phyloP scores from a whole-genome alignment of 2,329 filamentous ascomycete genomes.

The Magnaporthiopsis incrustans region DNA sequence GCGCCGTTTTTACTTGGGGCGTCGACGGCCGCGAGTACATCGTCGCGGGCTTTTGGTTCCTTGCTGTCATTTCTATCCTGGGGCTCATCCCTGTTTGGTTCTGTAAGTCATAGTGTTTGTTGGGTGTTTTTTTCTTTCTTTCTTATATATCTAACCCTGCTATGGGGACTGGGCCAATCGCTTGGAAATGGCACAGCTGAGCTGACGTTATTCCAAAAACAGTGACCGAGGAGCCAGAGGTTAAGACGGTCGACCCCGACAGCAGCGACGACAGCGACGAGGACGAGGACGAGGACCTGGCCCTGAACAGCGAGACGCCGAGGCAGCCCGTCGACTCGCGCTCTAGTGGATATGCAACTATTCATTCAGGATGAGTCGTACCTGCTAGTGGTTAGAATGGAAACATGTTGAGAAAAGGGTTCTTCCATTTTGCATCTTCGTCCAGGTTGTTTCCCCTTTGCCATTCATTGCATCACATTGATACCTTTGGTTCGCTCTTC shows the following conservation, averaged over 20 bases:
- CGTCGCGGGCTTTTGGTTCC: constrained; percentile 72
- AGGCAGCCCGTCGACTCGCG: background rate
- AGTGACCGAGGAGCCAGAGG: background rate
- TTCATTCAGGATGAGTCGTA: background rate
- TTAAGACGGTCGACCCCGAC: background rate
- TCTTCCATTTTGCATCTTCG: background rate
- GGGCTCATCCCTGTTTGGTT: constrained; percentile 67
- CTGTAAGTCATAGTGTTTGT: constrained; percentile 9
- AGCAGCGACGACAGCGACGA: background rate
- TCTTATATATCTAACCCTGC: no score
- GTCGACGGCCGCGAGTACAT: constrained; percentile 63
- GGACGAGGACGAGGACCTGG: background rate
- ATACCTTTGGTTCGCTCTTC: background rate
- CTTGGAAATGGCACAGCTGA: background rate
- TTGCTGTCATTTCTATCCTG: constrained; percentile 55
- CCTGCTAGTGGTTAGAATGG: no score
- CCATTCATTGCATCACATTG: background rate
- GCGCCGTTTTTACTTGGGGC: constrained; percentile 67
- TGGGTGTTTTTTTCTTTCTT: background rate
- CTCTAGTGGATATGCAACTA: background rate
- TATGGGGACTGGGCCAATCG: no score
- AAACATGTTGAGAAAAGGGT: background rate
- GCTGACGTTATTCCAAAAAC: background rate
- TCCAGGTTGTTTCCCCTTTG: background rate
- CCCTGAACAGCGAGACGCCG: background rate